phyloP scores from a whole-genome alignment of 805 yeast genomes.

The Sugiyamaella qingdaonensis region DNA sequence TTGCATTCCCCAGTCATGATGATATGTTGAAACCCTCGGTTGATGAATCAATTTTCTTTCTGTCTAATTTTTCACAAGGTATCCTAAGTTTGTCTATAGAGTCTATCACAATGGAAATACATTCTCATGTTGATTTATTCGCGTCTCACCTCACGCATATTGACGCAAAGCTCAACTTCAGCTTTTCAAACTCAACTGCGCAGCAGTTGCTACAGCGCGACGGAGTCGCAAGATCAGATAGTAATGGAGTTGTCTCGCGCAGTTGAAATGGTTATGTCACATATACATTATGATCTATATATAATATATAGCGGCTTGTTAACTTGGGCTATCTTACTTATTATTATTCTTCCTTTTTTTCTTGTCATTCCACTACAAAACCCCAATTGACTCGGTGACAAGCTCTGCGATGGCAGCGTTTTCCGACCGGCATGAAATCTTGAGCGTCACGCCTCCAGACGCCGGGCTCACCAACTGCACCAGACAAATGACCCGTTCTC shows the following conservation, averaged over 20 bases:
- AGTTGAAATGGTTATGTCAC: too few species aligned
- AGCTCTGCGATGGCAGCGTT: slow-evolving; percentile 44
- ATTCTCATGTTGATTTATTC: not conserved
- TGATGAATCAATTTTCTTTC: not conserved
- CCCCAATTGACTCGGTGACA: slow-evolving; percentile 41
- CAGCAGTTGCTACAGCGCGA: too few species aligned
- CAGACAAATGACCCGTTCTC: slow-evolving; percentile 41
- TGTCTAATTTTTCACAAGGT: not conserved
- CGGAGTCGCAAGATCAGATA: too few species aligned
- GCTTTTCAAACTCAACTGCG: too few species aligned
- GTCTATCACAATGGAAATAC: not conserved
- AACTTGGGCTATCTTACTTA: not conserved
- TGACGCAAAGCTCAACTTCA: too few species aligned
- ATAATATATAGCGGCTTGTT: too few species aligned
- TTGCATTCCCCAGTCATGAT: slow-evolving; percentile 1
- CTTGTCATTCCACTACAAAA: slow-evolving; percentile 11
- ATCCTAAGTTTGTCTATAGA: not conserved
- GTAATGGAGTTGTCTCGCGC: too few species aligned
- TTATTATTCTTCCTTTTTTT: not conserved
- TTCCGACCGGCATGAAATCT: slow-evolving; percentile 41
- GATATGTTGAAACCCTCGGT: not conserved
- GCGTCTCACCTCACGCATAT: not conserved
- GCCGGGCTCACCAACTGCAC: slow-evolving; percentile 43
- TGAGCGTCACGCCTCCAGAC: slow-evolving; percentile 43
- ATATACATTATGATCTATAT: too few species aligned